A percentile compares a stretch with the other conserved stretches of the same genome.
phyloP scores from a whole-genome alignment of 2,329 filamentous ascomycete species.

The Fusarium sublunatum region DNA sequence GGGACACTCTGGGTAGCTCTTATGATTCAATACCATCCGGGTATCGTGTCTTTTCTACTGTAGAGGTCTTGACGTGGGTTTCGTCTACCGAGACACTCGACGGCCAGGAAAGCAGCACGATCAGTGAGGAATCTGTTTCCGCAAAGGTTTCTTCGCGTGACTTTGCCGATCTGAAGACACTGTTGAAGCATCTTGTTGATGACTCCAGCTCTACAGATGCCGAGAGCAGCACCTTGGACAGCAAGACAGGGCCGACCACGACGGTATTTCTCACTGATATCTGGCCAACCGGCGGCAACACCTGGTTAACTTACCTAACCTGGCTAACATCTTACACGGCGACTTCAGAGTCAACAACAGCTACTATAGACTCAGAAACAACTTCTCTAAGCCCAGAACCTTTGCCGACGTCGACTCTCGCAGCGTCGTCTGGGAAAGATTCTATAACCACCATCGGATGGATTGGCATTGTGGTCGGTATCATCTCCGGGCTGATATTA shows the following conservation, averaged over 20 bases:
- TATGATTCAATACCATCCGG: too few species aligned
- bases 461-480: constrained; percentile 8
- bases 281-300: too few species aligned
- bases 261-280: background rate
- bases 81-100: too few species aligned
- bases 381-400: background rate
- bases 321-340: background rate
- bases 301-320: background rate
- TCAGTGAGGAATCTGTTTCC: too few species aligned
- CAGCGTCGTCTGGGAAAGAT: background rate
- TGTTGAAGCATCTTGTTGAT: background rate
- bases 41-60: too few species aligned
- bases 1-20: too few species aligned
- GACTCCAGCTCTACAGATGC: background rate
- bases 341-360: background rate
- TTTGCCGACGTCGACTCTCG: background rate
- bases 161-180: too few species aligned
- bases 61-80: too few species aligned
- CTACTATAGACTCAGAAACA: too few species aligned
- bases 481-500: background rate
- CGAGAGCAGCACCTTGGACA: background rate
- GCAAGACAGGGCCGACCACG: background rate
- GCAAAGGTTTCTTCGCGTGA: too few species aligned
- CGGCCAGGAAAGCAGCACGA: too few species aligned
- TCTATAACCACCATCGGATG: background rate